phyloP scores from a whole-genome alignment of 176 grass and related monocot species.

The Poa annua region DNA sequence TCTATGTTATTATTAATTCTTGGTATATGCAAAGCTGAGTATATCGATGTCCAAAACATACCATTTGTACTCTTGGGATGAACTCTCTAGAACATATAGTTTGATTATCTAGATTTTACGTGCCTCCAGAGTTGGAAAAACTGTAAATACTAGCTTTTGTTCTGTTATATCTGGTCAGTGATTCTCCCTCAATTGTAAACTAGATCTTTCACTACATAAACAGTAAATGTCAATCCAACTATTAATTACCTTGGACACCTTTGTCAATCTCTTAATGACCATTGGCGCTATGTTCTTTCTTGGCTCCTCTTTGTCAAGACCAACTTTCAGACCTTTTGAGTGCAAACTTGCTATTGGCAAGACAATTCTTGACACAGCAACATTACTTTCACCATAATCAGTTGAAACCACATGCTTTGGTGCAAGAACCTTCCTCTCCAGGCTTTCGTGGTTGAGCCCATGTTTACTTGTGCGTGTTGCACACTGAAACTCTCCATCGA shows the following conservation, averaged over 20 bases:
- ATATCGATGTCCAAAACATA: conserved; percentile 32
- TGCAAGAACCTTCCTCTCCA: conserved; percentile 44
- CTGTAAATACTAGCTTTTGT: background rate
- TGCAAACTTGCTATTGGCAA: conserved; percentile 40
- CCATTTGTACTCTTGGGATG: conserved; percentile 1
- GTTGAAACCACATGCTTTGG: conserved; percentile 39
- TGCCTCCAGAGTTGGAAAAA: background rate
- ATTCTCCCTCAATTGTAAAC: background rate
- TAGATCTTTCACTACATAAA: background rate
- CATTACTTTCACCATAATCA: conserved; percentile 38
- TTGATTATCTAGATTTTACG: conserved; percentile 6
- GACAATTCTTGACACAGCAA: conserved; percentile 40
- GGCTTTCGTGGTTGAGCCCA: conserved; percentile 9
- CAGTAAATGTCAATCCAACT: background rate
- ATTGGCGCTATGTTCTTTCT: conserved; percentile 4
- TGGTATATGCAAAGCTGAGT: background rate
- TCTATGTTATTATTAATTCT: conserved; percentile 16
- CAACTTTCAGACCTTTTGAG: conserved; percentile 21
- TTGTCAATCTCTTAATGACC: background rate
- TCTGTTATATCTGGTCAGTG: conserved; percentile 8
- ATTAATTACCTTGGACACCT: conserved; percentile 45
- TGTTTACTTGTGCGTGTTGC: conserved; percentile 3
- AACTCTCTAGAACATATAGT: conserved; percentile 13
- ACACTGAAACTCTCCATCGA: conserved; percentile 2
- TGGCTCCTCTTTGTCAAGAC: conserved; percentile 16